Base-by-base conservation (phyloP, 139 green algal species). In the Micractinium sp. region DNA sequence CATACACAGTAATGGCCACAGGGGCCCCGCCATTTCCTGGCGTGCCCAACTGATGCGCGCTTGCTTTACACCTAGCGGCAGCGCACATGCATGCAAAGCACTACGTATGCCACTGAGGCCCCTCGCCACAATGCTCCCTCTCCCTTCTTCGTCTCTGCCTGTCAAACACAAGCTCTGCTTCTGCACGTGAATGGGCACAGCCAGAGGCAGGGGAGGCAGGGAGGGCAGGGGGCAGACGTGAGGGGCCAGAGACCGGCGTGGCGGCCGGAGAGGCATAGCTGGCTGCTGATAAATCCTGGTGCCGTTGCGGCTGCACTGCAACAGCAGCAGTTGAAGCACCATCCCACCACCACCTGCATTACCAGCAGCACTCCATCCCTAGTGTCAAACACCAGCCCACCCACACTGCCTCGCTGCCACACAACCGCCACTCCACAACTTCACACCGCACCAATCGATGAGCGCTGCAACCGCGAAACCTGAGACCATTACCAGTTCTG, bases 81-180 rank as follows among this genome's bases (percentile, higher is more conserved):
- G n/a, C 25, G n/a, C 23, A 35, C 71, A 77, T 3, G 31, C 29
- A 9, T 56, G 47, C 7, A 56, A 16, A 56, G n/a, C 47, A 56
- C 5, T 56, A 56, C 47, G n/a, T 56, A 56, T 9, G 47, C 47
- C 9, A 56, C 47, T 9, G 7, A 56, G 47, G 47, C 47, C 47
- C 7, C 47, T 56, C 47, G 47, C 47, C 47, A 9, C 47, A 9
- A 56, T 56, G 47, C 47, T 56, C 63, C 16, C 12, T 16, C 9
- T 16, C 14, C 20, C 63, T 16, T 71, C 63, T 71, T 71, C 63
- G 63, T 71, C 14, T 71, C 13, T 3, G 31, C 14, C 29, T 3
- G 19, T 88, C 67, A 47, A 56, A 88, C 39, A 47, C 0, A 1
- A n/a, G 13, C 67, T 88, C 83, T 35, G 69, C 83, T 69, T 88